Evolutionary conservation across 192 early-diverging fungal genomes (phyloP), one percentile per base, ranked within the genome.

Genomic region (Phlyctochytrium bullatum): DNA sequence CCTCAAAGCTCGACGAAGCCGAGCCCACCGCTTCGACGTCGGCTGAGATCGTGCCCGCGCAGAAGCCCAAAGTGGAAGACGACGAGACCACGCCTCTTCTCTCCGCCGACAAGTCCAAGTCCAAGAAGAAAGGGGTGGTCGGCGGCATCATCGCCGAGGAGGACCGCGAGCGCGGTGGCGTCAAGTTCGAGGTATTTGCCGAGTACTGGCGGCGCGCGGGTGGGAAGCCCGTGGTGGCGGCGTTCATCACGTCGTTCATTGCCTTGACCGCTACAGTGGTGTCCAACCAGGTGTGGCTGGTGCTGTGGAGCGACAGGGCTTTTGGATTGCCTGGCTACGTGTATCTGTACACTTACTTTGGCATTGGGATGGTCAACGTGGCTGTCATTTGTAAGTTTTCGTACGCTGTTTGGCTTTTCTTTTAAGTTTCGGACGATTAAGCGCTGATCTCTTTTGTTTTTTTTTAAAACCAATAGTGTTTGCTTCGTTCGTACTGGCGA

Each of bases 401-500:
- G n/a, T n/a, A n/a, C n/a, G n/a, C n/a, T n/a, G n/a, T n/a, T n/a
- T n/a, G n/a, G n/a, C n/a, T n/a, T n/a, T n/a, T n/a, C n/a, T n/a
- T n/a, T n/a, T n/a, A n/a, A n/a, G n/a, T n/a, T n/a, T n/a, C n/a
- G n/a, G n/a, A n/a, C n/a, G n/a, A n/a, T n/a, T n/a, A n/a, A n/a
- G n/a, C n/a, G n/a, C n/a, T n/a, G n/a, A n/a, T n/a, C n/a, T n/a
- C n/a, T n/a, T n/a, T n/a, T n/a, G n/a, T n/a, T n/a, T n/a, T n/a
- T n/a, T n/a, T n/a, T n/a, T n/a, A 47, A n/a, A n/a, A n/a, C n/a
- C n/a, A 47, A 14, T 20, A 47, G 40, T 47, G 10, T 47, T 20
- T 20, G 6, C 10, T 20, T 47, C 40, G 10, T 62, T 89, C 28
- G 57, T 65, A 35, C 81, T 88, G 50, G 80, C 84, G 1, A 61